These are phyloP conservation scores for Gastrolobium villosum DNA, from an alignment of 306 rosid genomes.

Conservation along the genomic window DNA sequence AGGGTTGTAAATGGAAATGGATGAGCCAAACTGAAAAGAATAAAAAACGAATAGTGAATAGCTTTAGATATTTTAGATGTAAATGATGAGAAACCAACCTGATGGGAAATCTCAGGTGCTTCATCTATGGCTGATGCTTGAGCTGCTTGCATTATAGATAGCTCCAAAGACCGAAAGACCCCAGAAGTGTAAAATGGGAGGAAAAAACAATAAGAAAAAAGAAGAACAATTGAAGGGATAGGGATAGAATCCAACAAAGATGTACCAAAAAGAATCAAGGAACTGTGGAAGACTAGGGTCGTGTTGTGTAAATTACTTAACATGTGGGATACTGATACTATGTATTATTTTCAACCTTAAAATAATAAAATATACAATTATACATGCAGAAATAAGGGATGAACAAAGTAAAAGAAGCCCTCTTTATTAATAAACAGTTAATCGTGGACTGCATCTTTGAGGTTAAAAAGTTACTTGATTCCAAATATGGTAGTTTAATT, in stretches of 20 bases:
- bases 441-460: too few species aligned
- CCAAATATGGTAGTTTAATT: too few species aligned
- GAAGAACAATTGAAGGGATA: neutral
- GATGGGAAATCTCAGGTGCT: conserved; percentile 45
- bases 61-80: conserved; percentile 17
- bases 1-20: conserved; percentile 14
- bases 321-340: neutral
- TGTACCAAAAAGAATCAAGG: neutral
- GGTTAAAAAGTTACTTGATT: too few species aligned
- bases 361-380: too few species aligned
- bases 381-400: too few species aligned
- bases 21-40: neutral
- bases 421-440: too few species aligned
- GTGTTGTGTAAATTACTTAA: neutral
- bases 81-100: conserved; percentile 41
- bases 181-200: conserved; percentile 14
- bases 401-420: too few species aligned
- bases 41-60: conserved; percentile 28
- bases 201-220: neutral
- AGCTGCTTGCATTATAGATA: conserved; percentile 66
- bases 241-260: conserved; percentile 35
- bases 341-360: too few species aligned
- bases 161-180: conserved; percentile 33
- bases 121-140: conserved; percentile 45
- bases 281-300: conserved; percentile 12